Evolutionary conservation across 495 filamentous ascomycete genomes (phyloP).

Genomic region (Penicillium cosmopolitanum): DNA sequence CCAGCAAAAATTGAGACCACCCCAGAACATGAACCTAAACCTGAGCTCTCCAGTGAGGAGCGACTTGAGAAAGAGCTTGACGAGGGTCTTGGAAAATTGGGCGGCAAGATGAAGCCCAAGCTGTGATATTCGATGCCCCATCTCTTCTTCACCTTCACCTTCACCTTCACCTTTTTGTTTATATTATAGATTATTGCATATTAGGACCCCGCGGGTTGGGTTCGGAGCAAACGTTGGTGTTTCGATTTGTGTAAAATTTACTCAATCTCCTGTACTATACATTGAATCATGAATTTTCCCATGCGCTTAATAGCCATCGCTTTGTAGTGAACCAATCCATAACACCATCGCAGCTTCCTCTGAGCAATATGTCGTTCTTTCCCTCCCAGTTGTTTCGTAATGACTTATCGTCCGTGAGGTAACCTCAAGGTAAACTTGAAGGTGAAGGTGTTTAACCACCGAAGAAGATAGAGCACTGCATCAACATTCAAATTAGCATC

Average conservation of each 20-base stretch:
- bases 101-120: slow-evolving; percentile 27
- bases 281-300: slow-evolving; percentile 33
- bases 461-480: slow-evolving; percentile 49
- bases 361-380: not conserved
- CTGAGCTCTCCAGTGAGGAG: slow-evolving; percentile 10
- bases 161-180: slow-evolving; percentile 9
- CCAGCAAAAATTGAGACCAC: not conserved
- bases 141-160: slow-evolving; percentile 13
- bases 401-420: not conserved
- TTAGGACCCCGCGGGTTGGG: slow-evolving; percentile 9
- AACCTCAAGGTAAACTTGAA: not conserved
- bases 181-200: slow-evolving; percentile 17
- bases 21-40: not conserved
- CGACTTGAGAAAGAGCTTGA: slow-evolving; percentile 33
- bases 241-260: slow-evolving; percentile 26
- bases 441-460: slow-evolving; percentile 30
- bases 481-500: not conserved
- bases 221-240: slow-evolving; percentile 17
- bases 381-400: not conserved
- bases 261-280: slow-evolving; percentile 31
- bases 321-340: slow-evolving; percentile 7
- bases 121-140: slow-evolving; percentile 34
- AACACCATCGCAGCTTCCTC: slow-evolving; percentile 5
- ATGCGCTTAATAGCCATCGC: slow-evolving; percentile 20
- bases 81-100: slow-evolving; percentile 37